A percentile compares a stretch with the other conserved stretches of the same genome.
Conservation (phyloP, 139 green algal species). For the Diplosphaera chodatii region DNA sequence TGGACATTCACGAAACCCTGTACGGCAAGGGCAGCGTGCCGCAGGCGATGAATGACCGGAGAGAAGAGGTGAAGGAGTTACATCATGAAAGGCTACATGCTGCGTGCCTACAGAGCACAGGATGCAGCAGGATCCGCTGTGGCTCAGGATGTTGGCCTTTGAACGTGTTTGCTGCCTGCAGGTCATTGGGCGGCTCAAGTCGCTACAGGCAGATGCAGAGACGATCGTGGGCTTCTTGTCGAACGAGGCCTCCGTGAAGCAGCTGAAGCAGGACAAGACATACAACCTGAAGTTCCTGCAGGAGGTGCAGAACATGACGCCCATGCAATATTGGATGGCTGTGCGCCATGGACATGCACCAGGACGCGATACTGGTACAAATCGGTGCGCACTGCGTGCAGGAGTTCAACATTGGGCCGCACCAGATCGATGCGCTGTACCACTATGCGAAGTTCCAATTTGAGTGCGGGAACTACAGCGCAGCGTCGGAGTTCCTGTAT, state of each 20-base stretch:
- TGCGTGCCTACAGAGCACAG: too few relatives aligned
- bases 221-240: constrained; percentile 88
- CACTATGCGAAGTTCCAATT: constrained; percentile 98
- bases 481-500: constrained; percentile 84
- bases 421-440: constrained; percentile 96
- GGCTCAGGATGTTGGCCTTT: too few relatives aligned
- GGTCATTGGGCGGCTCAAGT: constrained; percentile 58
- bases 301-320: constrained; percentile 68
- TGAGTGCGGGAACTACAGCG: constrained; percentile 97
- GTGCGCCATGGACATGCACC: too few relatives aligned
- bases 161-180: constrained; percentile 6
- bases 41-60: constrained; percentile 45
- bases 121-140: too few relatives aligned
- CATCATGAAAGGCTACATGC: background rate
- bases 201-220: constrained; percentile 70
- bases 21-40: constrained; percentile 47
- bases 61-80: constrained; percentile 27
- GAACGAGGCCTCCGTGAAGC: constrained; percentile 74
- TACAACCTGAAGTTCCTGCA: constrained; percentile 88
- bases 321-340: too few relatives aligned
- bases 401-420: constrained; percentile 46
- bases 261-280: constrained; percentile 86
- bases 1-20: constrained; percentile 68
- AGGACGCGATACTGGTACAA: too few relatives aligned
- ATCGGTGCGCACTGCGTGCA: background rate